Evolutionary conservation across 2,329 filamentous ascomycete genomes (phyloP).

Genomic region (Aureobasidium sp.): DNA sequence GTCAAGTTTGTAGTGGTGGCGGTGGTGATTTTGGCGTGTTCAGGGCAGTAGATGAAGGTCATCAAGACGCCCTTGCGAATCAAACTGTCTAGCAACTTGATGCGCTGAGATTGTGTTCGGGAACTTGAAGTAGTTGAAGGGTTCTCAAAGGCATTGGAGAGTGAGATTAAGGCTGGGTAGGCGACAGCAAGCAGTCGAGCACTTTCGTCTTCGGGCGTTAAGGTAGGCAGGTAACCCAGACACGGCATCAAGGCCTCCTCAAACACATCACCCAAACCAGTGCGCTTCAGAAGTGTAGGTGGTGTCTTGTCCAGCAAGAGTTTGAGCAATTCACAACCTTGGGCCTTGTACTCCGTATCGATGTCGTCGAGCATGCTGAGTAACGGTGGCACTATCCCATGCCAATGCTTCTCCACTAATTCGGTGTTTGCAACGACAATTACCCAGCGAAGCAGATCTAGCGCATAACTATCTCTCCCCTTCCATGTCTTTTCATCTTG

Average conservation of each 20-base stretch:
- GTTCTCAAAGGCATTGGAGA: slow-evolving; percentile 31
- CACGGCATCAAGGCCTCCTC: slow-evolving; percentile 61
- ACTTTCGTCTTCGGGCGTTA: slow-evolving; percentile 68
- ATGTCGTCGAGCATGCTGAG: slow-evolving; percentile 60
- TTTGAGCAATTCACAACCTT: slow-evolving; percentile 47
- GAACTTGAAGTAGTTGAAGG: slow-evolving; percentile 15
- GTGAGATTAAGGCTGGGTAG: slow-evolving; percentile 56
- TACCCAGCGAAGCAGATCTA: slow-evolving; percentile 55
- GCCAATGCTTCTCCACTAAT: slow-evolving; percentile 51
- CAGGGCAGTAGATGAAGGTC: slow-evolving; percentile 46
- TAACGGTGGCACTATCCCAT: slow-evolving; percentile 59
- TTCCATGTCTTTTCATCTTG: slow-evolving; percentile 53
- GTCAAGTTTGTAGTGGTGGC: slow-evolving; percentile 46
- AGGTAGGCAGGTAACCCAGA: slow-evolving; percentile 64
- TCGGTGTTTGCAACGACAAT: slow-evolving; percentile 44
- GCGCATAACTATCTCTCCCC: slow-evolving; percentile 35
- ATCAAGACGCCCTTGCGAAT: slow-evolving; percentile 35
- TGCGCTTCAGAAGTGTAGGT: slow-evolving; percentile 45
- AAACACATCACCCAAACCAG: slow-evolving; percentile 60
- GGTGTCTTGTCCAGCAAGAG: slow-evolving; percentile 49
- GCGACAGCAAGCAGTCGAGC: slow-evolving; percentile 53
- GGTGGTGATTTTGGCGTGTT: slow-evolving; percentile 49
- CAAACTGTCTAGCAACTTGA: slow-evolving; percentile 35
- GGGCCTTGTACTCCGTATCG: slow-evolving; percentile 42
- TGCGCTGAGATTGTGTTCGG: slow-evolving; percentile 19